These are phyloP conservation scores for Protostelium mycophagum DNA, from an alignment of 78 protist species.

Conservation along the genomic window DNA sequence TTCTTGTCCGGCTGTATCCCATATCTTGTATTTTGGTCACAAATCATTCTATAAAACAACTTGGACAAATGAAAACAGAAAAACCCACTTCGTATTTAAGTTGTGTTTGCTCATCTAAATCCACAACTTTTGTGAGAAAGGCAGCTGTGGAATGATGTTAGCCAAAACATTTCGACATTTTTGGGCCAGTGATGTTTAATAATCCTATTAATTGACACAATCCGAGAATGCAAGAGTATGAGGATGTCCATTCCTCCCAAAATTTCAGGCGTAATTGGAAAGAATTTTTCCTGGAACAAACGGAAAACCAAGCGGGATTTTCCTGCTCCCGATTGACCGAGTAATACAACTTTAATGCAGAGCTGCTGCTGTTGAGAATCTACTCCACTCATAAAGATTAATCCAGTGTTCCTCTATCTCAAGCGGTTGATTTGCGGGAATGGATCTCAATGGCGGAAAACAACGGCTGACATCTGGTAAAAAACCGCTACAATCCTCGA, in stretches of 20 bases:
- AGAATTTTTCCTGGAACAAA: neutral
- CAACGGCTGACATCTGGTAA: too few species aligned
- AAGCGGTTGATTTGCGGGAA: too few species aligned
- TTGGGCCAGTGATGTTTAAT: neutral
- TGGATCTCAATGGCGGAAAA: too few species aligned
- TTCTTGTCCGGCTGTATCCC: constrained; percentile 70
- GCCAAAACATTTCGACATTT: neutral
- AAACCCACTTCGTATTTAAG: neutral
- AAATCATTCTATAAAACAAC: neutral
- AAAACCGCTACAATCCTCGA: too few species aligned
- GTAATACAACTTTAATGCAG: neutral
- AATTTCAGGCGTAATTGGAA: neutral
- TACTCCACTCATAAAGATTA: too few species aligned
- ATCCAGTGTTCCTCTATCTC: too few species aligned
- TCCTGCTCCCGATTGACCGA: neutral
- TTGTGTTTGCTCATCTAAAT: neutral
- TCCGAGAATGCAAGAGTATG: too few species aligned
- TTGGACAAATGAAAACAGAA: too few species aligned
- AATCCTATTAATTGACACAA: neutral
- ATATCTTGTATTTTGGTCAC: constrained; percentile 16
- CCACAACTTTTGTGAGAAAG: neutral
- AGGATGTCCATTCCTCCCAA: too few species aligned
- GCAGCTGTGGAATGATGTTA: neutral
- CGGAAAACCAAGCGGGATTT: neutral
- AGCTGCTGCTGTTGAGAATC: too few species aligned